Evolutionary conservation across 345 rosid species (phyloP), one percentile per base, ranked within the genome.

Genomic region (Rhodomyrtus tomentosa): DNA sequence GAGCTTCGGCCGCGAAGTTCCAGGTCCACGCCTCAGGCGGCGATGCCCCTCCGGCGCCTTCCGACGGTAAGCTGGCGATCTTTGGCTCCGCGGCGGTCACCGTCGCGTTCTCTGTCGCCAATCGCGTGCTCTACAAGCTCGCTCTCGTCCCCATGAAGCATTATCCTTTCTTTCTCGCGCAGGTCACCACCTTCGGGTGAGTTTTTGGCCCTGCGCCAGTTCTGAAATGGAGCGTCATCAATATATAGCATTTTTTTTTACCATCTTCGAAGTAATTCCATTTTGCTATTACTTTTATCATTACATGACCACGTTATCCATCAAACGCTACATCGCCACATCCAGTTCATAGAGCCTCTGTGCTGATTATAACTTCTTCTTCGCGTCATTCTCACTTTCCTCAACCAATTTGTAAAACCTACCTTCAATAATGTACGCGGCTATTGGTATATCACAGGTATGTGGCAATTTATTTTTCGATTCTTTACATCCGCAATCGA

Each of bases 41-140:
- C 36, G 74, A n/a, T 18, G 24, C 1, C 21, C 59, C 85, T 29
- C 76, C 36, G 56, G 3, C 45, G 22, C 50, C 89, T 10, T 62
- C 89, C 12, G 87, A 59, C 8, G 87, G 84, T 76, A 82, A 86
- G 50, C 88, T 84, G 53, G 84, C 90, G 29, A 88, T 94, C 83
- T 40, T 87, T 42, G 20, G 86, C 38, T 81, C 89, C 89, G 92
- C 96, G 8, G 92, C 91, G 11, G 45, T 89, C 56, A 88, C 96
- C 12, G 86, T 93, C 6, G 52, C 86, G 2, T 84, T 95, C 25
- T 98, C 96, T 32, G 86, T 96, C 16, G 95, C 95, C 13, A 94
- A 96, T 90, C 98, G 99, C 53, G 98, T 96, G 84, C 95, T 96
- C 15, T 93, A 96, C 92, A 96, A 95, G 93, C 98, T 96, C 84